These are phyloP conservation scores for Metschnikowia lachancei DNA, from an alignment of 805 yeast genomes.

Conservation along the genomic window DNA sequence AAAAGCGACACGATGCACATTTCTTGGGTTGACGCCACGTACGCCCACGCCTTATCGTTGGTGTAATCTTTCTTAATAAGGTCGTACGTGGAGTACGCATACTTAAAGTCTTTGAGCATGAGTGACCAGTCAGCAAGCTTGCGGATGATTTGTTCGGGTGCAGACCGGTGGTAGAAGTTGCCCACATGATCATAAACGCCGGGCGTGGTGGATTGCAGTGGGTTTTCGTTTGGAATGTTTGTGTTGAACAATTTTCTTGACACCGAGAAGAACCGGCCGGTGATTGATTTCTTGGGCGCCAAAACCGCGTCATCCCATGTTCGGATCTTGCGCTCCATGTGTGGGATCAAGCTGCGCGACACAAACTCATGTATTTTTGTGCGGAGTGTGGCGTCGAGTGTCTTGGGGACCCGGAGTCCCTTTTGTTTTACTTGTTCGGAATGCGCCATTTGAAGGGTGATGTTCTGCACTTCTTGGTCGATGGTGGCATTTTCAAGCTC, in stretches of 20 bases:
- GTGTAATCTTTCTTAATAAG: slow-evolving; percentile 72
- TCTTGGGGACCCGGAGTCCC: slow-evolving; percentile 28
- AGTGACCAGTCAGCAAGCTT: slow-evolving; percentile 90
- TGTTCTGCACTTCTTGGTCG: slow-evolving; percentile 48
- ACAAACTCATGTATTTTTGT: slow-evolving; percentile 47
- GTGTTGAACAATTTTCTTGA: slow-evolving; percentile 53
- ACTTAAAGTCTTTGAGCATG: slow-evolving; percentile 84
- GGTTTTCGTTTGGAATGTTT: slow-evolving; percentile 22
- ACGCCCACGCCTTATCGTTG: slow-evolving; percentile 75
- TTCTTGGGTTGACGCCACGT: slow-evolving; percentile 83
- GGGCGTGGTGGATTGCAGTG: slow-evolving; percentile 18
- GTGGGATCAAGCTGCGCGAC: slow-evolving; percentile 60
- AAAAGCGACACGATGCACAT: slow-evolving; percentile 75
- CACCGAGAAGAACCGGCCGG: slow-evolving; percentile 69
- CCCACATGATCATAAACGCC: slow-evolving; percentile 46
- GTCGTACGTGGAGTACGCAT: slow-evolving; percentile 82
- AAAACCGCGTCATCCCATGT: slow-evolving; percentile 83
- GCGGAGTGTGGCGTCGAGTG: slow-evolving; percentile 41
- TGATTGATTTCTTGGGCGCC: slow-evolving; percentile 70
- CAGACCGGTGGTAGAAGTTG: slow-evolving; percentile 57
- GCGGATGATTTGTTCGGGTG: slow-evolving; percentile 72
- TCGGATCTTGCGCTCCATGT: slow-evolving; percentile 78
- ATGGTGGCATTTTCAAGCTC: slow-evolving; percentile 40
- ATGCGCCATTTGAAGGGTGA: slow-evolving; percentile 26
- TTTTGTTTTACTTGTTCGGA: slow-evolving; percentile 1